Evolutionary conservation across 2,329 filamentous ascomycete species (phyloP).

Genomic region (Hymenoscyphus occultus): DNA sequence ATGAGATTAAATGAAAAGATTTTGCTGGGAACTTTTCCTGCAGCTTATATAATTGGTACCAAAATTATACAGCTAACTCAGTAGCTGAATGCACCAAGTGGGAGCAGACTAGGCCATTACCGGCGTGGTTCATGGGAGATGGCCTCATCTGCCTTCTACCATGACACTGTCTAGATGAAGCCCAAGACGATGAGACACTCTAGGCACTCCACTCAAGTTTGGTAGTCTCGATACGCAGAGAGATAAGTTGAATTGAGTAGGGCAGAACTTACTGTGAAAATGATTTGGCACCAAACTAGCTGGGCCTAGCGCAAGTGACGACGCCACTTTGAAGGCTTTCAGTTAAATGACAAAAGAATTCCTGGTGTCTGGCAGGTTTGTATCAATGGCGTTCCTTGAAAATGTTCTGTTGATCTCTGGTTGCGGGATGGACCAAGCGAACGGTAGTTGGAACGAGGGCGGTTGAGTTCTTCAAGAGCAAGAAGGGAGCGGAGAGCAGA

Average conservation of each 20-base stretch:
- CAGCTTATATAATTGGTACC: neutral
- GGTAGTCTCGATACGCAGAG: too few species aligned
- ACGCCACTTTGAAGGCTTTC: conserved; percentile 2
- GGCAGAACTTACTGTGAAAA: neutral
- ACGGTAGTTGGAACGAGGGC: neutral
- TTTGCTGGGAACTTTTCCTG: too few species aligned
- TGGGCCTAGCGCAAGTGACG: neutral
- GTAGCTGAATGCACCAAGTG: neutral
- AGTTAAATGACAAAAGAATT: neutral
- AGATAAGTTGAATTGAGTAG: too few species aligned
- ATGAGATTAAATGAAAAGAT: neutral
- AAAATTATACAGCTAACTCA: neutral
- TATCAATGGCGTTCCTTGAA: neutral
- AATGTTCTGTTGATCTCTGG: neutral
- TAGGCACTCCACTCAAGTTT: too few species aligned
- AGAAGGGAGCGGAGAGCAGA: neutral
- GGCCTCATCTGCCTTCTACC: neutral
- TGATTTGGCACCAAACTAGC: conserved; percentile 3
- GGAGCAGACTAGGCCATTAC: neutral
- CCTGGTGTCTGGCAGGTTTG: neutral
- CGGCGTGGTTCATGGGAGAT: neutral
- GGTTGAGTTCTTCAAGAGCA: neutral
- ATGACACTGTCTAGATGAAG: neutral
- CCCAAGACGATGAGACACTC: too few species aligned
- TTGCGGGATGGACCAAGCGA: neutral